Evolutionary conservation across 31 red algal genomes (phyloP).

Genomic region (Bonnemaisonia californica): DNA sequence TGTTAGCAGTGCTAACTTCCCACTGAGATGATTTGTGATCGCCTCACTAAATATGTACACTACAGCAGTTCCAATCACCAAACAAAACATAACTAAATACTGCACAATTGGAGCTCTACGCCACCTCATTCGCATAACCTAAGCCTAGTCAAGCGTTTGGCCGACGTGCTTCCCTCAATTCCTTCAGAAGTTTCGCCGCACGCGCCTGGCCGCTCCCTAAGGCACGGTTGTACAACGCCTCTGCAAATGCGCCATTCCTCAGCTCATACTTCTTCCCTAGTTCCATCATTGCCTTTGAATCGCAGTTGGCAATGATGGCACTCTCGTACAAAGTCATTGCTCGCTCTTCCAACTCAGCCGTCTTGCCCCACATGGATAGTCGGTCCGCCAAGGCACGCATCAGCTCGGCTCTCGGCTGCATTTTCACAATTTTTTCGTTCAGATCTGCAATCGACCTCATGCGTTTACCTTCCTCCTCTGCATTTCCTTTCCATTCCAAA

Average conservation of each 20-base stretch:
- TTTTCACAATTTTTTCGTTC: conserved; percentile 36
- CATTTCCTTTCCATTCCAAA: conserved; percentile 29
- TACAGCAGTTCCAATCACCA: no score
- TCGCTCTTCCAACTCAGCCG: conserved; percentile 9
- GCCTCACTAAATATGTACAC: no score
- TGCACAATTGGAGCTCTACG: no score
- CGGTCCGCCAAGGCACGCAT: conserved; percentile 53
- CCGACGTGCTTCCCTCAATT: background rate
- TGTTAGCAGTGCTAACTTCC: no score
- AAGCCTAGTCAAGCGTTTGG: no score
- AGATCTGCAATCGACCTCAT: conserved; percentile 31
- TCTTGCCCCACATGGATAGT: conserved; percentile 51
- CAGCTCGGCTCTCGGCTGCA: conserved; percentile 35
- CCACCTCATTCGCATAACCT: no score
- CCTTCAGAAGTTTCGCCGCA: no score
- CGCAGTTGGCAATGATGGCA: conserved; percentile 53
- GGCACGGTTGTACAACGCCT: background rate
- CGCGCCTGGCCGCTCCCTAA: no score
- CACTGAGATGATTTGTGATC: no score
- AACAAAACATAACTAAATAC: no score
- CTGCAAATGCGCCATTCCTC: background rate
- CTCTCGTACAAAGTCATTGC: conserved; percentile 64
- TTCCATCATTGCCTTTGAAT: conserved; percentile 53
- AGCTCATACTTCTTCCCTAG: conserved; percentile 30
- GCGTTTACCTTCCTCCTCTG: conserved; percentile 4